phyloP scores from a whole-genome alignment of 345 rosid genomes.

The Populus deltoides region DNA sequence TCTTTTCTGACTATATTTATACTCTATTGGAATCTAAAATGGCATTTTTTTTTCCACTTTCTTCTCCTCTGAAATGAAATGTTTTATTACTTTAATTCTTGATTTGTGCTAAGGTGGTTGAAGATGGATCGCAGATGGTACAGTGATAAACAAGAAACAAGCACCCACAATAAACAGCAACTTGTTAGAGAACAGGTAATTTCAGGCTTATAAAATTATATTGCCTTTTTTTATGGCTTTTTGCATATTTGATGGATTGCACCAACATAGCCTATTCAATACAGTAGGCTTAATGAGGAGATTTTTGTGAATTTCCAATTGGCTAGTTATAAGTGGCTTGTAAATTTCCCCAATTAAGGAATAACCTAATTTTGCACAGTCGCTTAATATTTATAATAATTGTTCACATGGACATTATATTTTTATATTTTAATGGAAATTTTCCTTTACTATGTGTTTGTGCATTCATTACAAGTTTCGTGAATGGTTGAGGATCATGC shows the following conservation, averaged over 20 bases:
- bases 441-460: neutral
- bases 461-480: neutral
- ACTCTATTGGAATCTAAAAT: neutral
- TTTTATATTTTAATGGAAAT: neutral
- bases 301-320: too few species aligned
- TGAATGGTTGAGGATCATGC: neutral
- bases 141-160: neutral
- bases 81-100: neutral
- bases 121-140: neutral
- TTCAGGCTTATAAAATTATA: neutral
- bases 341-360: too few species aligned
- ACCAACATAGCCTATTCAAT: too few species aligned
- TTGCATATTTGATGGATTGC: neutral
- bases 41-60: neutral
- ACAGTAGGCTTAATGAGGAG: neutral
- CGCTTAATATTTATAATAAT: neutral
- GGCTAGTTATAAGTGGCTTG: neutral
- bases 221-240: neutral
- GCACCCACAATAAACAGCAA: neutral
- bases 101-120: neutral
- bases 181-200: neutral
- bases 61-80: neutral
- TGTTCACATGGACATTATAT: neutral
- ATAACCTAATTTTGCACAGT: neutral
- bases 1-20: neutral